Evolutionary conservation across 495 filamentous ascomycete genomes (phyloP), one percentile per base, ranked within the genome.

Genomic region (Annulohypoxylon stygium): DNA sequence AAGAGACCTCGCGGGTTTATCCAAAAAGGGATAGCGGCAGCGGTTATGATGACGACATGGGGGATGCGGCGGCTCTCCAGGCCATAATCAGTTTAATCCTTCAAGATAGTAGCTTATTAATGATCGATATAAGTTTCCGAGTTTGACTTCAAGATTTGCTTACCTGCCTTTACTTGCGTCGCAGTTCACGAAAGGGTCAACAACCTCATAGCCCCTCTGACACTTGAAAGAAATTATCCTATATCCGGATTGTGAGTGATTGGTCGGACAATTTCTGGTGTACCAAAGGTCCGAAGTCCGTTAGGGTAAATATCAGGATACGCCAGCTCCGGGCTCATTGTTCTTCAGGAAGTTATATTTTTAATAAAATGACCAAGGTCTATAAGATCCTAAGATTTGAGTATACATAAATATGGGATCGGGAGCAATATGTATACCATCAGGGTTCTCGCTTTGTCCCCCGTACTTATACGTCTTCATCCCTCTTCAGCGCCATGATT

Each of bases 1-100:
- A 16, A 18, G 57, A 55, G 25, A 26, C 16, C 55, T 73, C 64
- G 59, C 58, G 60, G 51, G 64, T 64, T 73, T 68, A 53, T 60
- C 65, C 51, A 1, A 25, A 64, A 68, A 47, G 23, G 53, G 43
- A 20, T 47, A 20, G n/a, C n/a, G 1, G 5, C 5, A 20, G n/a
- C n/a, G 1, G 5, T 9, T 7, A 47, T 7, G 43, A 47, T 20
- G n/a, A 47, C 8, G 43, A 20, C 43, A 47, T 47, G 43, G 43
- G n/a, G n/a, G 41, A 45, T 45, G 14, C 11, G 14, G 14, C 41
- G 11, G 36, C 39, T 11, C 6, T 47, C 43, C n/a, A 47, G 4
- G 16, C 6, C 6, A 20, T 7, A 18, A 9, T 47, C 18, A 18
- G 0, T 45, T 16, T 47, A 47, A 18, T 18, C n/a, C 5, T 20